Percentiles rank a stretch among this genome's conserved stretches.
These are phyloP conservation scores for Mycena floridula DNA, from an alignment of 768 basidiomycete species.

Conservation along the genomic window DNA sequence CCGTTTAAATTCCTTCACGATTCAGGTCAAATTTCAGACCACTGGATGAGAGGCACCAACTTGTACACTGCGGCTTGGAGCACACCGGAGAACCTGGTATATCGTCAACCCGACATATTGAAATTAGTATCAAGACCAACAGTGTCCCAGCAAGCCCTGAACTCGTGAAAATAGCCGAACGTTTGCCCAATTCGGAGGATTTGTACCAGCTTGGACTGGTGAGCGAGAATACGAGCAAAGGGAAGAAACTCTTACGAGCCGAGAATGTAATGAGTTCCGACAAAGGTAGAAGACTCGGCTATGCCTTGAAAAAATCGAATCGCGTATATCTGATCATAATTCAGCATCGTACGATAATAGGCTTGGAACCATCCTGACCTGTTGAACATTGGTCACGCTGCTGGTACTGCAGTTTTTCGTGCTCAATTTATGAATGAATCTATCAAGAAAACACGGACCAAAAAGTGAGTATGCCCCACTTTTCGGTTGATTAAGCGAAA, in stretches of 20 bases:
- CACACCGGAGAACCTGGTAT: constrained; percentile 53
- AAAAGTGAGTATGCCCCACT: constrained; percentile 61
- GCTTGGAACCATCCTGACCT: constrained; percentile 27
- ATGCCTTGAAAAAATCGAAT: constrained; percentile 72
- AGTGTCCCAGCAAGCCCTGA: constrained; percentile 56
- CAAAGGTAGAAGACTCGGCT: constrained; percentile 71
- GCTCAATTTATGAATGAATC: constrained; percentile 2
- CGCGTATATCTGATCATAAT: constrained; percentile 45
- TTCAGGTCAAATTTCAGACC: neutral
- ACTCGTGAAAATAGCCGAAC: constrained; percentile 67
- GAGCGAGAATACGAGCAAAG: neutral
- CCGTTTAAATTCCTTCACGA: constrained; percentile 45
- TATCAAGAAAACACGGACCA: constrained; percentile 29
- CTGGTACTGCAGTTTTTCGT: constrained; percentile 37
- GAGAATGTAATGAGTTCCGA: constrained; percentile 67
- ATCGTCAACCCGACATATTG: neutral
- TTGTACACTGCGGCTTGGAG: constrained; percentile 60
- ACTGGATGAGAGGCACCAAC: constrained; percentile 23
- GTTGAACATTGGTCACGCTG: constrained; percentile 45
- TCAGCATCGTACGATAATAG: neutral
- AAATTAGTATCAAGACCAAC: constrained; percentile 25
- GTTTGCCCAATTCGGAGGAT: constrained; percentile 61
- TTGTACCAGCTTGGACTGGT: constrained; percentile 54
- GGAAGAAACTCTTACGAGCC: constrained; percentile 47
- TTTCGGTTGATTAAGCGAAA: constrained; percentile 40